phyloP scores from a whole-genome alignment of 2,329 filamentous ascomycete genomes.

The Fusarium tanahbumbuense region DNA sequence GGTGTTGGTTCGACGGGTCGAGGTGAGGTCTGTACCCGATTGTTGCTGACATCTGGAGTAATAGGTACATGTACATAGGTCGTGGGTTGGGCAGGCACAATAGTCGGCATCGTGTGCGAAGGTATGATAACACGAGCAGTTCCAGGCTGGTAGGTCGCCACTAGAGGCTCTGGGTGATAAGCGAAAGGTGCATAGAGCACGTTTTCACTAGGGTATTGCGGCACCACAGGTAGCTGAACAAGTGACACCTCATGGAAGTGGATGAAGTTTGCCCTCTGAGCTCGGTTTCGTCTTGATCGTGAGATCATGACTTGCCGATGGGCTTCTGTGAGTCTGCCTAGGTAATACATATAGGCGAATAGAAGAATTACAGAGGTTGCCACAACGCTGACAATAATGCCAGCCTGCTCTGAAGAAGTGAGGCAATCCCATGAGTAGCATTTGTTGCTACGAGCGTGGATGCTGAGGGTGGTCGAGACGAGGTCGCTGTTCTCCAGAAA shows the following conservation, averaged over 20 bases:
- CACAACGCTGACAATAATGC: constrained; percentile 54
- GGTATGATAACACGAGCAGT: not conserved
- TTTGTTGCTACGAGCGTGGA: not conserved
- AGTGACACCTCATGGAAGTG: constrained; percentile 6
- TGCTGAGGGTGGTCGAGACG: not conserved
- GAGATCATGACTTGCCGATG: constrained; percentile 27
- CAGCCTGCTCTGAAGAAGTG: constrained; percentile 52
- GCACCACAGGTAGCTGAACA: constrained; percentile 32
- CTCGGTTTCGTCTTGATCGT: constrained; percentile 10
- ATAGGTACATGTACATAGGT: not conserved
- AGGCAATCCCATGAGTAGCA: constrained; percentile 56
- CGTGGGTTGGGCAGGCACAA: constrained; percentile 1
- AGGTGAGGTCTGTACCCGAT: no score
- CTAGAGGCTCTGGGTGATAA: constrained; percentile 5
- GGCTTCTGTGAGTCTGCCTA: constrained; percentile 42
- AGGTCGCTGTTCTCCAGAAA: not conserved
- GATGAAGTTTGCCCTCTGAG: not conserved
- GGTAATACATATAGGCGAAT: constrained; percentile 52
- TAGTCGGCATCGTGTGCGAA: constrained; percentile 12
- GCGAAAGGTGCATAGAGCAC: constrained; percentile 37
- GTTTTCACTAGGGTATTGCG: constrained; percentile 18
- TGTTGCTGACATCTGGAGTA: not conserved
- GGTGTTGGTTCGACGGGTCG: not conserved
- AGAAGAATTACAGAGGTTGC: constrained; percentile 47
- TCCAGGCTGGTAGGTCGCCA: not conserved